Evolutionary conservation across 148 eudicot species (phyloP), one percentile per base, ranked within the genome.

Genomic region (Polygonum aviculare): DNA sequence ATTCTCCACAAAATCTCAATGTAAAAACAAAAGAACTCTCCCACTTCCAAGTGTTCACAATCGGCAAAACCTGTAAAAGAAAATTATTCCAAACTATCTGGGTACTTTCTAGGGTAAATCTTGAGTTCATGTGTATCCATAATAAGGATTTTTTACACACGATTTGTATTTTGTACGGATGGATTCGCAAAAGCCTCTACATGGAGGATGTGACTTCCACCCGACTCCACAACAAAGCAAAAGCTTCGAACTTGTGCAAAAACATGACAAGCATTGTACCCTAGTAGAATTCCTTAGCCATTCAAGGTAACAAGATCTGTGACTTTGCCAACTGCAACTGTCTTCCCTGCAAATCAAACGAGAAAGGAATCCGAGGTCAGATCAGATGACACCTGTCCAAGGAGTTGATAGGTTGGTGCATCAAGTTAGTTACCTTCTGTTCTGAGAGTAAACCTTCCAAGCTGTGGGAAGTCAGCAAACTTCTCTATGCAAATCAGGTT

Each of bases 321-420:
- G 55, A 93, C 85, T 83, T 87, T 90, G 45, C 98, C 98, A 70
- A 90, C 90, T 21, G 96, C 98, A 54, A 93, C 84, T 18, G 98
- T 93, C 86, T 89, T 90, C 79, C 98, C 98, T 93, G 88, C 18
- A 75, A 69, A 51, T 5, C 49, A 57, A 36, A 41, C 36, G 21
- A 12, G 38, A 11, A 74, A 26, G 16, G 15, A 2, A 12, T 74
- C 14, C 50, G 38, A 74, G n/a, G 22, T 48, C 44, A 51, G 12
- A 54, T 21, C 44, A 51, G 12, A 54, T 21, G 14, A 22, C 76
- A 48, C 16, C 5, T 36, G 39, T 65, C 14, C 2, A 21, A 65
- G 18, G 39, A 36, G 15, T 65, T 39, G 21, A 45, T 15, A 4
- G 31, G 18, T 12, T 72, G 52, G 40, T 44, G 33, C 49, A 50